Evolutionary conservation across 2,329 filamentous ascomycete genomes (phyloP).

Genomic region (Pseudomassariella vexata): DNA sequence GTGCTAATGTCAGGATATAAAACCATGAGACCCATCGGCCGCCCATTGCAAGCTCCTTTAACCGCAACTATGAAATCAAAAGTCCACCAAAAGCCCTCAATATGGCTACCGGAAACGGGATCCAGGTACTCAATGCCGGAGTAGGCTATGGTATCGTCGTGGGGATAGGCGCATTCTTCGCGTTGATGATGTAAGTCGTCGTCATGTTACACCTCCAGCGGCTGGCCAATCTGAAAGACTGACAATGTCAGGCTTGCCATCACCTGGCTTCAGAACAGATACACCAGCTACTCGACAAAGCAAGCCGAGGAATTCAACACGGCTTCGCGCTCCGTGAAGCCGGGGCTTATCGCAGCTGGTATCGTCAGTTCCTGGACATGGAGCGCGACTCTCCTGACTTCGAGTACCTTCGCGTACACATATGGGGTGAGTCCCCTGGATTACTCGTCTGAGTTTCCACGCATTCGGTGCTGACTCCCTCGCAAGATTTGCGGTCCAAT

Average conservation of each 20-base stretch:
- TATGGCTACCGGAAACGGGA: slow-evolving; percentile 2
- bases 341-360: slow-evolving; percentile 38
- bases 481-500: slow-evolving; percentile 28
- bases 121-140: slow-evolving; percentile 23
- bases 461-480: too few relatives aligned
- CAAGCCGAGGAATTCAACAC: slow-evolving; percentile 42
- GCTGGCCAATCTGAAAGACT: background rate
- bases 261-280: slow-evolving; percentile 34
- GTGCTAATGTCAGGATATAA: too few relatives aligned
- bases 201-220: background rate
- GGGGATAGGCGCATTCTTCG: slow-evolving; percentile 40
- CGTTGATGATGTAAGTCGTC: slow-evolving; percentile 28
- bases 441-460: too few relatives aligned
- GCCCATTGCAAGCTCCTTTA: too few relatives aligned
- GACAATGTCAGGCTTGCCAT: slow-evolving; percentile 20
- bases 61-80: too few relatives aligned
- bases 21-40: too few relatives aligned
- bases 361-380: slow-evolving; percentile 45
- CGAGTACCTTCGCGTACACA: slow-evolving; percentile 32
- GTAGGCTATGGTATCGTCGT: slow-evolving; percentile 44
- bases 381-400: slow-evolving; percentile 37
- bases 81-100: too few relatives aligned
- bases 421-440: slow-evolving; percentile 25
- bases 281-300: slow-evolving; percentile 30
- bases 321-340: slow-evolving; percentile 34